phyloP scores from a whole-genome alignment of 1,284 basidiomycete species.

The Trametes versicolor region DNA sequence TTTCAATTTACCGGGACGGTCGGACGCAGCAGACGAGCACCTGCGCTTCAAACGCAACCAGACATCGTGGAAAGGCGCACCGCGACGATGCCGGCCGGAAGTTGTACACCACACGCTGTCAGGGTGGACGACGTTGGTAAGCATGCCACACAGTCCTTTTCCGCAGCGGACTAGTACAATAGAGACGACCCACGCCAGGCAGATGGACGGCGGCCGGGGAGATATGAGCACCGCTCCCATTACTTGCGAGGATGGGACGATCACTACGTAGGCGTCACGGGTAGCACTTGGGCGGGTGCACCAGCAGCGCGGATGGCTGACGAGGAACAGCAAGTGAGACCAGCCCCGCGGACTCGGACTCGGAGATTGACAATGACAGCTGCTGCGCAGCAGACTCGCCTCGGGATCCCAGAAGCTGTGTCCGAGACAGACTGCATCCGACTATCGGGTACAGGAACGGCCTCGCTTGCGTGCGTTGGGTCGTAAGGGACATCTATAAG shows the following conservation, averaged over 20 bases:
- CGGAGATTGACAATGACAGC: conserved; percentile 1
- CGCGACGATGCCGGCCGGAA: conserved; percentile 2
- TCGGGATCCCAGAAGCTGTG: background rate
- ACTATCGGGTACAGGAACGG: background rate
- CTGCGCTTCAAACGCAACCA: conserved; percentile 1
- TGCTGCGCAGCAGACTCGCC: background rate
- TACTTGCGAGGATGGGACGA: background rate
- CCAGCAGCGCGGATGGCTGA: background rate
- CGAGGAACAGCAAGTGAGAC: background rate
- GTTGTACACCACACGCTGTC: conserved; percentile 2
- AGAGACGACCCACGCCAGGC: background rate
- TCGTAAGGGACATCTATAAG: too few species aligned
- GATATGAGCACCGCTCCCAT: background rate
- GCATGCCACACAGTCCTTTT: conserved; percentile 9
- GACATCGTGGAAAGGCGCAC: conserved; percentile 16
- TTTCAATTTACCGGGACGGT: conserved; percentile 13
- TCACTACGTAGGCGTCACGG: background rate
- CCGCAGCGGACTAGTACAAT: conserved; percentile 12
- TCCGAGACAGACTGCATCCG: background rate
- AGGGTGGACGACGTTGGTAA: conserved; percentile 1
- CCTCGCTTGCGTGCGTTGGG: background rate
- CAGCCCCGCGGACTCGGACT: background rate
- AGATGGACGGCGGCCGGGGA: background rate
- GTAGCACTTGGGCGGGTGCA: background rate
- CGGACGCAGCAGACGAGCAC: conserved; percentile 27